Evolutionary conservation across 345 rosid genomes (phyloP), one percentile per base, ranked within the genome.

Genomic region (Citrus cavaleriei): DNA sequence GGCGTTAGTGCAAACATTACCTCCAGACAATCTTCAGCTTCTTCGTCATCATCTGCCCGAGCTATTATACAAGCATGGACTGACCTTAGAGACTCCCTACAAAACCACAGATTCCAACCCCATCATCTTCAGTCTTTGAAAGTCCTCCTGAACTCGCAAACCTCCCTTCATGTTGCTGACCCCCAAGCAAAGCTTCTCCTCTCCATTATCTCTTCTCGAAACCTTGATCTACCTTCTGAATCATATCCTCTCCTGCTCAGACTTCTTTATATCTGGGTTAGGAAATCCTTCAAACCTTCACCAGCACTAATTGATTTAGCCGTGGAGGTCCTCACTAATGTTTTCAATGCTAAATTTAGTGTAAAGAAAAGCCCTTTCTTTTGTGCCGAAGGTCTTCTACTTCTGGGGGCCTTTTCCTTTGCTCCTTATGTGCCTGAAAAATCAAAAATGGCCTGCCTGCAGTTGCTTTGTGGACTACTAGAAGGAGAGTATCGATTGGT

Each of bases 171-270:
- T 73, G 97, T 94, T 49, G 98, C 98, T 0, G 98, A 96, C 63
- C 97, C 97, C 7, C 99, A 94, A 83, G 97, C 98, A 70, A 96
- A 90, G 87, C 94, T 96, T 75, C 88, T 94, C 42, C 63, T 89
- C 42, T 92, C 98, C 58, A 72, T 93, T 80, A 82, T 94, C 38
- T 90, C 91, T 22, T 86, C 91, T 32, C 83, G 8, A 75, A 82
- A 81, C 42, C 81, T 82, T 5, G 66, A 80, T 73, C 87, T 90
- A 80, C 88, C 87, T 63, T 72, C 73, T 12, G 93, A 96, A 83
- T 83, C 95, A n/a, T 82, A 82, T 77, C 89, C 93, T 59, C 86
- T 87, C 76, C 85, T 89, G 74, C 86, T 91, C 37, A 86, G 93
- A 79, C 89, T 91, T 34, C 93, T 96, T 77, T 96, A 96, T 81